Evolutionary conservation across 805 yeast species (phyloP).

Genomic region (Saccharomyces kudriavzevii): DNA sequence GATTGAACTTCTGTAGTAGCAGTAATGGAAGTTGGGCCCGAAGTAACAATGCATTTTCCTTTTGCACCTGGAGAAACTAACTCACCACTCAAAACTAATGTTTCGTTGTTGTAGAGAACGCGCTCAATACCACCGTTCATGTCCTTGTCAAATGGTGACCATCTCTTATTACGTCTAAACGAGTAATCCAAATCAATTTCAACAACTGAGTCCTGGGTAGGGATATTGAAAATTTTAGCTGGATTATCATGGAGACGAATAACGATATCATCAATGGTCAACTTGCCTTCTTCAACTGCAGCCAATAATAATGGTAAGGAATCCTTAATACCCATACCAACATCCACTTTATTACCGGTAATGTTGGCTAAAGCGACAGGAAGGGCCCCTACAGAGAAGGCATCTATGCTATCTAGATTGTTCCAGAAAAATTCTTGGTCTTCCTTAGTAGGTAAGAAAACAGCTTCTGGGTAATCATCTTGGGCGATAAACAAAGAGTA

Average conservation of each 20-base stretch:
- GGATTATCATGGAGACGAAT: slow-evolving; percentile 75
- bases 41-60: slow-evolving; percentile 50
- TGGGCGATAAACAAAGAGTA: slow-evolving; percentile 69
- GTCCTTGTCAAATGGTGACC: slow-evolving; percentile 49
- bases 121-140: slow-evolving; percentile 82
- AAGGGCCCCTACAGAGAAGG: slow-evolving; percentile 74
- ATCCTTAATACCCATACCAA: slow-evolving; percentile 75
- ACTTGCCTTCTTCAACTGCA: slow-evolving; percentile 66
- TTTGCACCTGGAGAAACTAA: slow-evolving; percentile 50
- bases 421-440: slow-evolving; percentile 83
- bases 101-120: slow-evolving; percentile 68
- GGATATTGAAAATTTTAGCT: slow-evolving; percentile 69
- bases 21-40: slow-evolving; percentile 33
- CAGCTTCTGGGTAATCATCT: slow-evolving; percentile 61
- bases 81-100: slow-evolving; percentile 79
- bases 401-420: slow-evolving; percentile 63
- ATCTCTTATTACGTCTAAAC: slow-evolving; percentile 40
- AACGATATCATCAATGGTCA: slow-evolving; percentile 66
- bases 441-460: slow-evolving; percentile 67
- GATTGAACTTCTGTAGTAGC: slow-evolving; percentile 31
- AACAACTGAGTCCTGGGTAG: slow-evolving; percentile 62
- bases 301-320: slow-evolving; percentile 72
- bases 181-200: slow-evolving; percentile 69
- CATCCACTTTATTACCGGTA: slow-evolving; percentile 48
- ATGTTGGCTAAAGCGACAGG: slow-evolving; percentile 68